Percentiles rank a stretch among this genome's conserved stretches.
phyloP scores from a whole-genome alignment of 345 rosid genomes.

The Noccaea bulbosa region DNA sequence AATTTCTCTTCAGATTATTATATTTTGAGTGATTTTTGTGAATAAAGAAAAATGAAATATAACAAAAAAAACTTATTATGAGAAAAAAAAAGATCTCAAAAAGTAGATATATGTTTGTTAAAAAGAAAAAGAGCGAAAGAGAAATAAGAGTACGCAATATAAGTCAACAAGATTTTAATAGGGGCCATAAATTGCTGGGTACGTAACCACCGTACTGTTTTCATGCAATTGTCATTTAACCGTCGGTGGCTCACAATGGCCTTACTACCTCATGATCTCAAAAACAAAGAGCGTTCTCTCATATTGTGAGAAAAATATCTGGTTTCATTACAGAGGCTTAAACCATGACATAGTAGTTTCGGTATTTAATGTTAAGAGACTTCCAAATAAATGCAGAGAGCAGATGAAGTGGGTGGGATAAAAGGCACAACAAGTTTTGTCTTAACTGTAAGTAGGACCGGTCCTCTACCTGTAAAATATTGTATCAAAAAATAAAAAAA shows the following conservation, averaged over 20 bases:
- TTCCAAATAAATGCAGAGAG: constrained; percentile 17
- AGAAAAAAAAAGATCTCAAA: not conserved
- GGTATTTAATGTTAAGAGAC: not conserved
- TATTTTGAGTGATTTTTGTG: not conserved
- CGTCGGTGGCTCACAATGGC: constrained; percentile 18
- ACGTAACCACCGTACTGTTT: constrained; percentile 6
- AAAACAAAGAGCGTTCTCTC: not conserved
- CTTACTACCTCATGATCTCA: too few species aligned
- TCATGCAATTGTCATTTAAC: constrained; percentile 16
- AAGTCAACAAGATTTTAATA: constrained; percentile 25
- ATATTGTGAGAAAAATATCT: not conserved
- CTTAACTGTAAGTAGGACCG: constrained; percentile 3
- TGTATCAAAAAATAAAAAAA: too few species aligned
- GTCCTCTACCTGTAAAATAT: too few species aligned
- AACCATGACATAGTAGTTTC: constrained; percentile 4
- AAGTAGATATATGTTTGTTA: not conserved
- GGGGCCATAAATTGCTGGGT: constrained; percentile 13
- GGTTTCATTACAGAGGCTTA: not conserved
- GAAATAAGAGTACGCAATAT: not conserved
- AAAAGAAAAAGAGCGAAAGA: not conserved
- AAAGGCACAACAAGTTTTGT: constrained; percentile 4
- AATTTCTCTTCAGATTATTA: not conserved
- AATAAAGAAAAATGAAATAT: not conserved
- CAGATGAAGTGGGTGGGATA: not conserved
- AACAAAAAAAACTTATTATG: too few species aligned